Percentiles rank a stretch among this genome's conserved stretches.
phyloP scores from a whole-genome alignment of 495 filamentous ascomycete species.

The Penicillium turbatum region DNA sequence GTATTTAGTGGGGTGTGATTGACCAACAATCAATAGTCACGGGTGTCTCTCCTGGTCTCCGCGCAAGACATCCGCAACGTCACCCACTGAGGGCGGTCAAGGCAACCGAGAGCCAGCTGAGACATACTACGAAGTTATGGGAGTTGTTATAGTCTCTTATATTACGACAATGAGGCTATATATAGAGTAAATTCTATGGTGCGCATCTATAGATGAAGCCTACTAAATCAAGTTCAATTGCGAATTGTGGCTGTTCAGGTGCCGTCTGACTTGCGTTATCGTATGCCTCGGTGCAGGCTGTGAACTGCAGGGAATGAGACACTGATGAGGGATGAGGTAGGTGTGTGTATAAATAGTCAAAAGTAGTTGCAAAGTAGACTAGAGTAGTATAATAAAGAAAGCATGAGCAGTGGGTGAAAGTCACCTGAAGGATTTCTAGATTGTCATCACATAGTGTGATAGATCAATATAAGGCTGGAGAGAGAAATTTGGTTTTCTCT shows the following conservation, averaged over 20 bases:
- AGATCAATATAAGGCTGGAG: neutral
- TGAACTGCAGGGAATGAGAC: neutral
- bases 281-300: neutral
- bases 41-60: conserved; percentile 20
- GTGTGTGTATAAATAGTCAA: no score
- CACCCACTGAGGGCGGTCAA: conserved; percentile 36
- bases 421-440: no score
- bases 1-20: conserved; percentile 14
- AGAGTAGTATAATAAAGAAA: no score
- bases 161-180: no score
- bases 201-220: no score
- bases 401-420: no score
- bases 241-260: conserved; percentile 14
- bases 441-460: no score
- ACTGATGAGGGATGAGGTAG: neutral
- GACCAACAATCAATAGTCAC: conserved; percentile 19
- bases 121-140: neutral
- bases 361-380: no score
- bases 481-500: neutral
- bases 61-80: conserved; percentile 36
- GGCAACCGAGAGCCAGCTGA: conserved; percentile 20
- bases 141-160: no score
- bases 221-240: neutral
- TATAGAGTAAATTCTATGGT: neutral
- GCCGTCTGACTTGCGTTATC: conserved; percentile 6